Percentiles rank a stretch among this genome's conserved stretches.
These are phyloP conservation scores for Talaromyces sp. DNA, from an alignment of 2,329 filamentous ascomycete genomes.

Conservation along the genomic window DNA sequence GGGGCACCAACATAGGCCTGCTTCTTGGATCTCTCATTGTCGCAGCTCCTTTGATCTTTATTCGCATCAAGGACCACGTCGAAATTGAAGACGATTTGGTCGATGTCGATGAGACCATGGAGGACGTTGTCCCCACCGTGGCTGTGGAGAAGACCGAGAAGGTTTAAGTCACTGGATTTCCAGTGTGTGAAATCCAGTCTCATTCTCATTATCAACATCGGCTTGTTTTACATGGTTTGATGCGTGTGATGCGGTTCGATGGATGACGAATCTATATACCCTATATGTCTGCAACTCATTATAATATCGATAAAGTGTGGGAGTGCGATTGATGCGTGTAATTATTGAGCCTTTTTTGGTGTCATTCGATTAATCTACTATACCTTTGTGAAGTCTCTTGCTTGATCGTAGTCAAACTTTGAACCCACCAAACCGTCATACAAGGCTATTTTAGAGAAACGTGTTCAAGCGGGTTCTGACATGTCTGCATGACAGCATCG, in stretches of 20 bases:
- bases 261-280: neutral
- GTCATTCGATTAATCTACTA: neutral
- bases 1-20: conserved; percentile 67
- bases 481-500: neutral
- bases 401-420: too few species aligned
- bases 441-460: neutral
- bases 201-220: neutral
- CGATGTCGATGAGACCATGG: conserved; percentile 75
- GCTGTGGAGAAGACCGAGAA: neutral
- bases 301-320: neutral
- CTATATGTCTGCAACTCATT: neutral
- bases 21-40: conserved; percentile 59
- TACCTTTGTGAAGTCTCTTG: neutral
- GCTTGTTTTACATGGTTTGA: neutral
- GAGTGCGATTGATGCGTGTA: neutral
- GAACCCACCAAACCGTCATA: neutral
- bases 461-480: neutral
- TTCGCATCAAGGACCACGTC: conserved; percentile 73
- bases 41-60: conserved; percentile 71
- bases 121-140: conserved; percentile 56
- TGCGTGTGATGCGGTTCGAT: neutral
- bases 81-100: conserved; percentile 72
- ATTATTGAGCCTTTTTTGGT: conserved; percentile 1
- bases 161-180: neutral
- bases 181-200: neutral